Percentiles rank a stretch among this genome's conserved stretches.
Evolutionary conservation across 1,139 yeast species (phyloP).

Genomic region (Zygosaccharomyces sapae): DNA sequence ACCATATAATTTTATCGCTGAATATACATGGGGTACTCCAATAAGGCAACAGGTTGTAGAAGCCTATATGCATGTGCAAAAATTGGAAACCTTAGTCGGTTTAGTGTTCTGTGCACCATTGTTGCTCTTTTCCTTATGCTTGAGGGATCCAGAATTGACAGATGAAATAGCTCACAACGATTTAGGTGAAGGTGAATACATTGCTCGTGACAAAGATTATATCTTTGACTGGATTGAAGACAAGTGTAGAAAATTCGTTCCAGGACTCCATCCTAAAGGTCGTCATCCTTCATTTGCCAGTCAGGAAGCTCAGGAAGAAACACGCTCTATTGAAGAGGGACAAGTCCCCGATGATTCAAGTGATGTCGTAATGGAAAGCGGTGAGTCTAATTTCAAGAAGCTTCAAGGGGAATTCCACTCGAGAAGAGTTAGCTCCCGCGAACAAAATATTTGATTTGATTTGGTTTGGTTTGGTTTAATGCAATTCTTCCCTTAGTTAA

Average conservation of each 20-base stretch:
- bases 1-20: slow-evolving; percentile 46
- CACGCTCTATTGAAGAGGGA: background rate
- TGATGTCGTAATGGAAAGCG: background rate
- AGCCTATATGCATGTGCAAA: slow-evolving; percentile 56
- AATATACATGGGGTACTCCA: slow-evolving; percentile 54
- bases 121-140: slow-evolving; percentile 45
- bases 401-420: background rate
- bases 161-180: slow-evolving; percentile 32
- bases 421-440: background rate
- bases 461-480: background rate
- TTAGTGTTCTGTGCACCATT: slow-evolving; percentile 46
- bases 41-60: slow-evolving; percentile 50
- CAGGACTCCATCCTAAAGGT: background rate
- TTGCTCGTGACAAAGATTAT: slow-evolving; percentile 41
- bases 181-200: slow-evolving; percentile 40
- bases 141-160: slow-evolving; percentile 51
- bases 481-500: too few relatives aligned
- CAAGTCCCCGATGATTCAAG: background rate
- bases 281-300: background rate
- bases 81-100: slow-evolving; percentile 51
- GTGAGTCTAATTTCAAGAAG: background rate
- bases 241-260: background rate
- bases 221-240: slow-evolving; percentile 25
- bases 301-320: background rate
- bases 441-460: background rate